A percentile compares a stretch with the other conserved stretches of the same genome.
Evolutionary conservation across 1,284 basidiomycete genomes (phyloP).

Genomic region (Melampsora americana): DNA sequence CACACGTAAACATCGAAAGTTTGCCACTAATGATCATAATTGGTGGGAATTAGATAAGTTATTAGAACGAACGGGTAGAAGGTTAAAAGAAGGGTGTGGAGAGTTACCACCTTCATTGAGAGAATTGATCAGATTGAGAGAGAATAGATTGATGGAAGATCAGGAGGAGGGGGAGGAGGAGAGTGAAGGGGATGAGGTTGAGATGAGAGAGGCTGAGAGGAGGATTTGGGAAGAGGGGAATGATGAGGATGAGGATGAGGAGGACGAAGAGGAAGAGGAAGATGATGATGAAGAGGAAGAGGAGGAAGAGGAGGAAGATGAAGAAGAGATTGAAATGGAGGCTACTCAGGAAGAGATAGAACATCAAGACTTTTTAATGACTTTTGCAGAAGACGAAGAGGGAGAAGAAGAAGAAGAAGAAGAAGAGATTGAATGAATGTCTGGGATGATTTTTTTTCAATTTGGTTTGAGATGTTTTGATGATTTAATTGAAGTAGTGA

Average conservation of each 20-base stretch:
- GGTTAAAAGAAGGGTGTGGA: slow-evolving; percentile 55
- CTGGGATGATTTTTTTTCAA: no score
- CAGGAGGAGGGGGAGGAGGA: slow-evolving; percentile 46
- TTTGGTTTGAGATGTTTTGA: no score
- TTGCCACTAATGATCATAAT: slow-evolving; percentile 74
- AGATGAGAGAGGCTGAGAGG: slow-evolving; percentile 5
- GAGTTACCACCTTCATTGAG: slow-evolving; percentile 34
- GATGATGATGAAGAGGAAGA: slow-evolving; percentile 48
- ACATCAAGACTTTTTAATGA: no score
- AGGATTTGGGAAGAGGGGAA: slow-evolving; percentile 21
- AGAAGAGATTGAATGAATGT: not conserved
- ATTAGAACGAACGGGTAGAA: slow-evolving; percentile 69
- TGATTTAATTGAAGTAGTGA: no score
- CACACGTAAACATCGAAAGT: slow-evolving; percentile 75
- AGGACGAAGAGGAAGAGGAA: slow-evolving; percentile 48
- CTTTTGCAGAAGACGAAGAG: slow-evolving; percentile 7
- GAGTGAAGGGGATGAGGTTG: slow-evolving; percentile 13
- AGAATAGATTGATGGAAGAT: not conserved
- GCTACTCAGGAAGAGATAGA: not conserved
- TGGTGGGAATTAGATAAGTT: slow-evolving; percentile 78
- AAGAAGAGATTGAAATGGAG: slow-evolving; percentile 49
- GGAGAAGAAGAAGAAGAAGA: not conserved
- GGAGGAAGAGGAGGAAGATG: slow-evolving; percentile 51
- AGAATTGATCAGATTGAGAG: slow-evolving; percentile 12
- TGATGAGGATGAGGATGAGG: slow-evolving; percentile 44